These are phyloP conservation scores for Ambispora gerdemannii DNA, from an alignment of 192 early-diverging fungal species.

Conservation along the genomic window DNA sequence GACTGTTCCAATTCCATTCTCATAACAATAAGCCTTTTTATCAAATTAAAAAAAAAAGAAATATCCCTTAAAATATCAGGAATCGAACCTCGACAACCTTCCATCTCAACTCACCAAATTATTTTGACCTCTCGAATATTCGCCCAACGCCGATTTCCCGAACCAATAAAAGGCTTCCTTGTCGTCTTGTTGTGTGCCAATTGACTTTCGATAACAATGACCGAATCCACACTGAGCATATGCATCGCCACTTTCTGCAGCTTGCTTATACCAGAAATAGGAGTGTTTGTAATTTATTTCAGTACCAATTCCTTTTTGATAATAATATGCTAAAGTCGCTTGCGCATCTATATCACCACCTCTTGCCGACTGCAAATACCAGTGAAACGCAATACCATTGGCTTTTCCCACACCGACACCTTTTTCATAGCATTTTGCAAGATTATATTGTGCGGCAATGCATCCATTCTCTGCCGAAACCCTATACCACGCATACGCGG, in stretches of 20 bases:
- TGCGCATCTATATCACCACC: conserved; percentile 73
- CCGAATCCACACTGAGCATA: conserved; percentile 60
- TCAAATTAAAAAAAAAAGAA: background rate
- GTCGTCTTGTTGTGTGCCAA: conserved; percentile 66
- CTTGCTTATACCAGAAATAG: conserved; percentile 62
- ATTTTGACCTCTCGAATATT: background rate
- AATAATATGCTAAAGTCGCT: conserved; percentile 76
- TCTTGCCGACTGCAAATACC: conserved; percentile 61
- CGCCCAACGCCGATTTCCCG: background rate
- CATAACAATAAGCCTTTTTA: conserved; percentile 47
- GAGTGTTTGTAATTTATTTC: conserved; percentile 55
- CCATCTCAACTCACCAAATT: background rate
- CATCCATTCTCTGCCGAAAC: background rate
- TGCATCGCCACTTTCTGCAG: conserved; percentile 42
- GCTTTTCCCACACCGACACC: conserved; percentile 41
- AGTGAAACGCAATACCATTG: conserved; percentile 43
- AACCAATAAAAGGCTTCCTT: conserved; percentile 30
- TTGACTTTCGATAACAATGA: conserved; percentile 77
- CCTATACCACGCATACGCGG: background rate
- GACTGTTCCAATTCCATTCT: conserved; percentile 55
- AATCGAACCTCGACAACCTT: no score
- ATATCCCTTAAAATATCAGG: no score
- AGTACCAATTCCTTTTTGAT: conserved; percentile 76
- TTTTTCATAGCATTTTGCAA: conserved; percentile 61
- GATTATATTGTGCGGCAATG: conserved; percentile 46